Base-by-base conservation (phyloP, 164 flowering plant genomes). In the Tinospora cordifolia region DNA sequence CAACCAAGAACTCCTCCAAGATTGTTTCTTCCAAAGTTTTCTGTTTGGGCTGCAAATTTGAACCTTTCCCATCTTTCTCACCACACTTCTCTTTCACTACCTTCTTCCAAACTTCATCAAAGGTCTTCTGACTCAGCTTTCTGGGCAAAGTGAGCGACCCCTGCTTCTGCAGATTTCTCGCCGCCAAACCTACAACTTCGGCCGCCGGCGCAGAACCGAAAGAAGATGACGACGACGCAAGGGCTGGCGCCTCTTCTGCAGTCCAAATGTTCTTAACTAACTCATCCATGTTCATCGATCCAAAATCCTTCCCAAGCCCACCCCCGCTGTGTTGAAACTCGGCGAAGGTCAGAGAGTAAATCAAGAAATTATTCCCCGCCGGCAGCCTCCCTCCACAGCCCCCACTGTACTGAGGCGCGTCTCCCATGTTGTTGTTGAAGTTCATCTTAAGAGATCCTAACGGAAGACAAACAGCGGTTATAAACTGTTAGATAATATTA, bases 31-130 rank as follows among this genome's bases (percentile, higher is more conserved):
- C 85, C 25, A 67, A 40, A 22, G 77, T 76, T 47, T 66, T 81
- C 65, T 80, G 81, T 68, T 81, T 75, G 71, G 68, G 81, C 34
- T 66, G 79, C 62, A 80, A 47, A 75, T 39, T 63, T n/a, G 70
- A 24, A 19, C 73, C 77, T 25, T 26, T 70, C 38, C 62, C 74
- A 41, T 71, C 79, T 22, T 65, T 76, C 3, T 73, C 65, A 11
- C n/a, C 60, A 12, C 69, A 76, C 58, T 51, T 73, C 41, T 81
- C 86, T 24, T 69, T 79, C 81, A 85, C 49, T 88, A 78, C 72
- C 86, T 91, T 76, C 77, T 88, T 88, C 96, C 93, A 90, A 44
- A 90, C 87, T 76, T 92, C 93, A 60, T 89, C 94, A 38, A 85
- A 90, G 1, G 88, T 80, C 72, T 81, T 85, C 54, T 70, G 75